Evolutionary conservation across 306 rosid genomes (phyloP).

Genomic region (Trichosanthes cucumerina): DNA sequence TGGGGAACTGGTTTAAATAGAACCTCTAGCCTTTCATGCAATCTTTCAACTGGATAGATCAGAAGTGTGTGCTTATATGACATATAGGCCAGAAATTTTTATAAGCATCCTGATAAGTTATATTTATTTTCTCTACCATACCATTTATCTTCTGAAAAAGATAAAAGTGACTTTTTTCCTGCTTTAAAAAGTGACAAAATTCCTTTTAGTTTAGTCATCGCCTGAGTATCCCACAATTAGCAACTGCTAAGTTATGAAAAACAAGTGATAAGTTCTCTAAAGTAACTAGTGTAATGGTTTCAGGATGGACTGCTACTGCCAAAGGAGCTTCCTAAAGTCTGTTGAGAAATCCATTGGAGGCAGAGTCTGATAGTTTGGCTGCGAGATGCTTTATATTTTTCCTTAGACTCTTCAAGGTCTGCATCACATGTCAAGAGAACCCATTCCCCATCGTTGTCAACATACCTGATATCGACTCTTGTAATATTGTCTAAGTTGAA

Average conservation of each 20-base stretch:
- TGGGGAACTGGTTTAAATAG: conserved; percentile 1
- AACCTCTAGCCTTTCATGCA: not conserved
- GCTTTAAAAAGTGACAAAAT: not conserved
- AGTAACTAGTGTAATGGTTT: not conserved
- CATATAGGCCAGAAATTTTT: not conserved
- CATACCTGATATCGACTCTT: conserved; percentile 26
- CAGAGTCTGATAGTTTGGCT: conserved; percentile 38
- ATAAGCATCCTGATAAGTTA: not conserved
- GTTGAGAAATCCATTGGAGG: conserved; percentile 35
- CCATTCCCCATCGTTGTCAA: conserved; percentile 49
- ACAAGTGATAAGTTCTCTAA: not conserved
- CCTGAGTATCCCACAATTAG: not conserved
- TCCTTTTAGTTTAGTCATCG: not conserved
- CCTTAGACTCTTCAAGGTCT: conserved; percentile 49
- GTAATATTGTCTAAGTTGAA: conserved; percentile 34
- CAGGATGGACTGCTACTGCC: conserved; percentile 23
- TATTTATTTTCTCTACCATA: conserved; percentile 8
- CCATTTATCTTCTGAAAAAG: conserved; percentile 4
- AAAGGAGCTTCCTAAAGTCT: conserved; percentile 21
- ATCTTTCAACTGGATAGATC: not conserved
- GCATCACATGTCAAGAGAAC: conserved; percentile 41
- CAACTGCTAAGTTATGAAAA: not conserved
- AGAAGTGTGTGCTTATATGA: not conserved
- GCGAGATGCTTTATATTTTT: conserved; percentile 34
- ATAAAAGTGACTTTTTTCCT: not conserved